Evolutionary conservation across 805 yeast genomes (phyloP), one percentile per base, ranked within the genome.

Genomic region (Schizosaccharomyces japonicus): DNA sequence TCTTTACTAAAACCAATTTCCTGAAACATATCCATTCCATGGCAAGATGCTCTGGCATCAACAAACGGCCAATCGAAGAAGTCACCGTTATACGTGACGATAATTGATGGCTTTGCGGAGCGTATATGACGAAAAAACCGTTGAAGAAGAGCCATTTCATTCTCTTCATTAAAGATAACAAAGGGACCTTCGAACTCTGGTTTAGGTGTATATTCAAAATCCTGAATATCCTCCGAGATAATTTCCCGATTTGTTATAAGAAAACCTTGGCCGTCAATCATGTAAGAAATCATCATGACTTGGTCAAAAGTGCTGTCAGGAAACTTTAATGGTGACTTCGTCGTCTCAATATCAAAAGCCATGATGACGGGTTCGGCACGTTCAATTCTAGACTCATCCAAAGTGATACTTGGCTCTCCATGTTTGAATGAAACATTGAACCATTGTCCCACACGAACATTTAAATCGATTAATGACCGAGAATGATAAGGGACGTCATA

Each of bases 21-120:
- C 39, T 79, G 78, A 58, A 73, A 80, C 90, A 90, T 78, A 58
- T 80, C 78, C 53, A 90, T 60, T 13, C 81, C 95, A 60, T 90
- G 92, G 50, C 73, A 73, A 21, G 76, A 65, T 2, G 95, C 78
- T 58, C 99, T 69, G 11, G 80, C 78, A 54, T 85, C 96, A 2
- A 90, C 87, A 59, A 84, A 90, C 1, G 99, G 99, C 96, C 98
- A 90, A 67, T 90, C 99, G 63, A 90, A 90, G 58, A 85, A 87
- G 60, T 90, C 99, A 68, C 99, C 99, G 63, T 90, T 90, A 57
- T 82, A 90, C 0, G 98, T 90, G 1, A 95, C 94, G 49, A 92
- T 90, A n/a, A 90, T 94, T 0, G 96, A 87, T 1, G 99, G 98
- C 54, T 73, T 70, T 2, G 71, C 80, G 39, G 90, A 96, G 52